phyloP scores from a whole-genome alignment of 441 rosid genomes.

The Euphorbia schlechtendalii region DNA sequence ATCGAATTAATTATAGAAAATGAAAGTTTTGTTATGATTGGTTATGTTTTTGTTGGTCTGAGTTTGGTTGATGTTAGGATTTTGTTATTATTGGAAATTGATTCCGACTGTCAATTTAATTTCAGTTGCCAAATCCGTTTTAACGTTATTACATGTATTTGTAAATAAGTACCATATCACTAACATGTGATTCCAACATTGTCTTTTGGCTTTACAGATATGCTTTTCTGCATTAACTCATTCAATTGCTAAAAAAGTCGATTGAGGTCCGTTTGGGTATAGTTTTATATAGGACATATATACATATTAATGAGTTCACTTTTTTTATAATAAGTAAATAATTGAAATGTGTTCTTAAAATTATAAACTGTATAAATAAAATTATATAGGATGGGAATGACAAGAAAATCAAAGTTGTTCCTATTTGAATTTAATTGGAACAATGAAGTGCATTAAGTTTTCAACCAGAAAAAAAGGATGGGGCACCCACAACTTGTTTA shows the following conservation, averaged over 20 bases:
- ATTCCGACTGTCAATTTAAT: neutral
- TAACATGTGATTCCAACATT: too few species aligned
- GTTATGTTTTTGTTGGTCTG: neutral
- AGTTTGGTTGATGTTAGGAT: neutral
- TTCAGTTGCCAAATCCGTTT: neutral
- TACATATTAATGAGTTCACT: too few species aligned
- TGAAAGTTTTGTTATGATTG: neutral
- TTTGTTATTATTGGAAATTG: neutral
- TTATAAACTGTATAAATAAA: neutral
- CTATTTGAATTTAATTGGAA: neutral
- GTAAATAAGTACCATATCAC: neutral
- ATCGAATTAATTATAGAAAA: neutral
- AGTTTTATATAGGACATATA: too few species aligned
- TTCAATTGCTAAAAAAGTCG: too few species aligned
- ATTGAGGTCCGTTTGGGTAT: too few species aligned
- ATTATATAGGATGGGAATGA: neutral
- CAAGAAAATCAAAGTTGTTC: too few species aligned
- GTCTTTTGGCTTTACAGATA: too few species aligned
- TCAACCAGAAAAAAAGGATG: slow-evolving; percentile 2
- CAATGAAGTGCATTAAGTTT: neutral
- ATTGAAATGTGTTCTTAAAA: too few species aligned
- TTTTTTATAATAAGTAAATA: too few species aligned
- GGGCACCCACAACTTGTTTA: neutral
- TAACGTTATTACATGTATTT: neutral
- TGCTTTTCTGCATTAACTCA: too few species aligned